Evolutionary conservation across 768 basidiomycete species (phyloP).

Genomic region (Naematelia aurantialba): DNA sequence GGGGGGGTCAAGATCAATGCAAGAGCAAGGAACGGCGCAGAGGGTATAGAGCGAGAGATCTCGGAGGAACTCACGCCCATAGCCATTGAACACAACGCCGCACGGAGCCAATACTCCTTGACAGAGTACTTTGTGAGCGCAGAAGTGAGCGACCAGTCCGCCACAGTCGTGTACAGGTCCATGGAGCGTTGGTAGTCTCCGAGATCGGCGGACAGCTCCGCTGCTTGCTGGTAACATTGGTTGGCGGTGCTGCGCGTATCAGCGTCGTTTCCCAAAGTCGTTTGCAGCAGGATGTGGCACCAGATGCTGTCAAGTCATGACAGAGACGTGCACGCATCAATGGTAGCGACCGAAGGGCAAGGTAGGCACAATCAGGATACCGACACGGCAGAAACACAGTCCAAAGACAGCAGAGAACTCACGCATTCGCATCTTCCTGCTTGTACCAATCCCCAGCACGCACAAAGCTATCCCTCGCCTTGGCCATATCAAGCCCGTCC

Average conservation of each 20-base stretch:
- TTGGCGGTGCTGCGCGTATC: slow-evolving; percentile 81
- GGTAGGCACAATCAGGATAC: no score
- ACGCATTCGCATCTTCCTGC: slow-evolving; percentile 97
- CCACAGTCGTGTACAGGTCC: slow-evolving; percentile 83
- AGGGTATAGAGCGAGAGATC: not conserved
- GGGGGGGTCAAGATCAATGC: not conserved
- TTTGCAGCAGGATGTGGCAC: no score
- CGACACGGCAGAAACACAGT: no score
- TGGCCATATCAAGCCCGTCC: slow-evolving; percentile 61
- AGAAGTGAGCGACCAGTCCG: slow-evolving; percentile 71
- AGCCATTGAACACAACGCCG: slow-evolving; percentile 82
- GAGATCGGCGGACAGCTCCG: slow-evolving; percentile 86
- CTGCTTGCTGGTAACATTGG: slow-evolving; percentile 91
- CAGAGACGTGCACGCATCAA: not conserved
- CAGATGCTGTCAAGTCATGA: not conserved
- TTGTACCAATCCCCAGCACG: slow-evolving; percentile 94
- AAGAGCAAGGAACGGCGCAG: not conserved
- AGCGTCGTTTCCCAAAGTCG: no score
- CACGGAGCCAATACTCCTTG: slow-evolving; percentile 92
- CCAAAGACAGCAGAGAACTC: slow-evolving; percentile 50
- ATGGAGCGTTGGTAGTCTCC: slow-evolving; percentile 82
- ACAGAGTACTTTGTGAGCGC: slow-evolving; percentile 95
- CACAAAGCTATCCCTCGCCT: slow-evolving; percentile 85
- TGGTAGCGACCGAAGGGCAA: no score
- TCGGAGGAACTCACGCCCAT: slow-evolving; percentile 61